Evolutionary conservation across 2,329 filamentous ascomycete species (phyloP).

Genomic region (Calonectria montana): DNA sequence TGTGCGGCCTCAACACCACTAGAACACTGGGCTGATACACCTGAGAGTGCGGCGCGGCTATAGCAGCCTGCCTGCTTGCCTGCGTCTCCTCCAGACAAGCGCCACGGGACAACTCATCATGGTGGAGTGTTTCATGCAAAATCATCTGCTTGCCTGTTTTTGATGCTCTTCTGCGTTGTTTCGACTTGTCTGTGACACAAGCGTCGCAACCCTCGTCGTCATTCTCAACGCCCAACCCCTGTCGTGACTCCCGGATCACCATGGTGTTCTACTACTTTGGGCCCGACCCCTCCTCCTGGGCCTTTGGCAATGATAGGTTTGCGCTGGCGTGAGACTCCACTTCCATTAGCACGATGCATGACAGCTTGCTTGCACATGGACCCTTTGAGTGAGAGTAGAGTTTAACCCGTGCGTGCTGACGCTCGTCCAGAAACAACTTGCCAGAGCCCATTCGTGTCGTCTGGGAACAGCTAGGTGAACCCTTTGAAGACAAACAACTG

Average conservation of each 20-base stretch:
- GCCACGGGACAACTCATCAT: not conserved
- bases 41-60: not conserved
- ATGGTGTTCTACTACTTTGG: constrained; percentile 33
- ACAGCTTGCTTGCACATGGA: not conserved
- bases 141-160: not conserved
- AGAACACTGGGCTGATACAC: not conserved
- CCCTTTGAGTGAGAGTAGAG: not conserved
- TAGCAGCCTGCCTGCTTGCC: not conserved
- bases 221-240: not conserved
- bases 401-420: not conserved
- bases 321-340: constrained; percentile 21
- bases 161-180: not conserved
- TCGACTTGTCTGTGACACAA: not conserved
- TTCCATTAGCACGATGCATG: not conserved
- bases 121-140: not conserved
- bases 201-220: not conserved
- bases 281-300: constrained; percentile 25
- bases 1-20: not conserved
- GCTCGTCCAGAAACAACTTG: constrained; percentile 16
- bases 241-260: not conserved
- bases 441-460: constrained; percentile 9
- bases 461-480: constrained; percentile 21
- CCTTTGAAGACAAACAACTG: constrained; percentile 19
- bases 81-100: constrained; percentile 7
- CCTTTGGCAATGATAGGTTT: constrained; percentile 23